Conservation (phyloP, 169 alveolate genomes). For the Perkinsus chesapeaki region DNA sequence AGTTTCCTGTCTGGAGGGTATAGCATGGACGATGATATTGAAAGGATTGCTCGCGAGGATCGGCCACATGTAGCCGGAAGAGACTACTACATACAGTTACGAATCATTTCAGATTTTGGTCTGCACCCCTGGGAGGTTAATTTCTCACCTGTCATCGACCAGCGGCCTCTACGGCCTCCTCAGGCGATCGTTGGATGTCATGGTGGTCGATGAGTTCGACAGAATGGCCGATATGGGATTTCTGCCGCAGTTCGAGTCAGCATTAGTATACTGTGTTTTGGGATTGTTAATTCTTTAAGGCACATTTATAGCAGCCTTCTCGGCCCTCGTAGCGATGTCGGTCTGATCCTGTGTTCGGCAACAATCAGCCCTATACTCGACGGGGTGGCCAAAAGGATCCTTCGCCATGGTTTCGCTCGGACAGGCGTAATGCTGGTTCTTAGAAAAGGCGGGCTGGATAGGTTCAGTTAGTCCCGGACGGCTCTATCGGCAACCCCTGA, state of each 20-base stretch:
- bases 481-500: background rate
- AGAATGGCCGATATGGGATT: background rate
- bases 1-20: background rate
- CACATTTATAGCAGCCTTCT: background rate
- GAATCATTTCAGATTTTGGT: background rate
- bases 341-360: background rate
- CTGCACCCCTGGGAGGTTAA: background rate
- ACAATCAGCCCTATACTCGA: background rate
- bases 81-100: background rate
- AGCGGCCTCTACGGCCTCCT: constrained; percentile 1
- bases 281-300: background rate
- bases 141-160: background rate
- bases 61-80: background rate
- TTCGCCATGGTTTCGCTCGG: background rate
- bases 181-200: background rate
- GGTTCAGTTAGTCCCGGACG: background rate
- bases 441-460: background rate
- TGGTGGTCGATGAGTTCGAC: background rate
- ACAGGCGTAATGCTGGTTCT: background rate
- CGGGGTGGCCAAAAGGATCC: background rate
- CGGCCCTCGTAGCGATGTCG: background rate
- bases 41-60: background rate
- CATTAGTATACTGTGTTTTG: background rate
- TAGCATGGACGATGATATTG: background rate
- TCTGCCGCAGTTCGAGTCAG: background rate